Evolutionary conservation across 352 stramenopile species (phyloP).

Genomic region (Phytophthora quininea): DNA sequence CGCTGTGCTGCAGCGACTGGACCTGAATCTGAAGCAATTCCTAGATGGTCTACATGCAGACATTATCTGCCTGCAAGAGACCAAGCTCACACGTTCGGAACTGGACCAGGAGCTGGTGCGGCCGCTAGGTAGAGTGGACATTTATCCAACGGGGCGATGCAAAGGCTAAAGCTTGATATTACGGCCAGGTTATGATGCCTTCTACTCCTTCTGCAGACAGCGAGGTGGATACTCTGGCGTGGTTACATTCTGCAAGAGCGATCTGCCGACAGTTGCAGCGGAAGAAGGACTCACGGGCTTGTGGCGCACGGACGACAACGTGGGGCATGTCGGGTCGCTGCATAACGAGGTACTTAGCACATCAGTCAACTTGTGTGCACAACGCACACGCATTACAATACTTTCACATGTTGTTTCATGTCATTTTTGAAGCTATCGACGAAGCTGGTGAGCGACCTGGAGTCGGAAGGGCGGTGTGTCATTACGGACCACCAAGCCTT

Average conservation of each 20-base stretch:
- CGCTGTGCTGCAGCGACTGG: constrained; percentile 68
- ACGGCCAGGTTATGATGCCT: constrained; percentile 71
- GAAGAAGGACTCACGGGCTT: constrained; percentile 77
- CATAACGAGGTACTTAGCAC: constrained; percentile 47
- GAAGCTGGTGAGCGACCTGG: constrained; percentile 63
- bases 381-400: neutral
- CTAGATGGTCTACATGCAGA: constrained; percentile 66
- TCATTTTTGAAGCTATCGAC: constrained; percentile 44
- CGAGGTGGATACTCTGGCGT: constrained; percentile 82
- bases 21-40: constrained; percentile 55
- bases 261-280: constrained; percentile 57
- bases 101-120: constrained; percentile 79
- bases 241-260: constrained; percentile 67
- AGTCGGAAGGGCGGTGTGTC: constrained; percentile 84
- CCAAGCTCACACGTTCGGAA: constrained; percentile 84
- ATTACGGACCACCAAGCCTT: constrained; percentile 90
- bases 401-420: neutral
- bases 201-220: constrained; percentile 80
- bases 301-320: constrained; percentile 58
- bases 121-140: constrained; percentile 42
- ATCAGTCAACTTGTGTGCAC: neutral
- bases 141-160: neutral
- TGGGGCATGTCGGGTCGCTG: constrained; percentile 58
- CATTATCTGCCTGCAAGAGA: constrained; percentile 87
- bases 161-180: constrained; percentile 12